Conservation (phyloP, 306 rosid genomes). For the Quercus robur region DNA sequence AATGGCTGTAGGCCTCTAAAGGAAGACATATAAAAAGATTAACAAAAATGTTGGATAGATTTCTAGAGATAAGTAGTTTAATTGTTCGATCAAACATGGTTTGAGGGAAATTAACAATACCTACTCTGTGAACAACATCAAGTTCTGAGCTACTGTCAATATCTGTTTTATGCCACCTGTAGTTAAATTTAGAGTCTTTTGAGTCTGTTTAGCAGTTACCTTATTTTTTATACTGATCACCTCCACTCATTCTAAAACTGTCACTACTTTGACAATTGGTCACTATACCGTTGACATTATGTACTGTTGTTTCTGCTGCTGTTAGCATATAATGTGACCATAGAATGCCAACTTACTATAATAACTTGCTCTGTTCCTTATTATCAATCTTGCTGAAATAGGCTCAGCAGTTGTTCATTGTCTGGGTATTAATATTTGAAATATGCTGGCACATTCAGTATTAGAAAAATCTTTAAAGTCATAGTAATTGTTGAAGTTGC, state of each 20-base stretch:
- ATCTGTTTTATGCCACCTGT: not conserved
- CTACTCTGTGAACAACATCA: not conserved
- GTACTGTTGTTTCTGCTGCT: too few relatives aligned
- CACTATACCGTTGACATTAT: too few relatives aligned
- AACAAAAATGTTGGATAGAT: not conserved
- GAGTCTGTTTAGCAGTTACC: not conserved
- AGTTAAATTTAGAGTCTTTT: not conserved
- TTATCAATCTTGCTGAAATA: too few relatives aligned
- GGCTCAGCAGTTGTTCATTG: not conserved
- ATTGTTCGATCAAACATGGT: not conserved
- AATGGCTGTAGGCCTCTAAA: not conserved
- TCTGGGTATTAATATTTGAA: not conserved
- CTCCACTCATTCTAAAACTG: too few relatives aligned
- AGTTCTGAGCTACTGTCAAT: not conserved
- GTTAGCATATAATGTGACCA: too few relatives aligned
- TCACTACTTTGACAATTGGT: too few relatives aligned
- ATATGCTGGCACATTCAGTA: not conserved
- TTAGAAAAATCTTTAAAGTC: not conserved
- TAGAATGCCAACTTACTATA: too few relatives aligned
- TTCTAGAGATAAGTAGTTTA: not conserved
- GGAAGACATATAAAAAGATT: not conserved
- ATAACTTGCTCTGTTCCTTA: too few relatives aligned
- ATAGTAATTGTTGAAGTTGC: slow-evolving; percentile 3
- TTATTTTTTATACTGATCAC: not conserved
- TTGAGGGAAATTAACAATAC: not conserved